Conservation (phyloP, 306 rosid genomes). For the Citrullus colocynthis region DNA sequence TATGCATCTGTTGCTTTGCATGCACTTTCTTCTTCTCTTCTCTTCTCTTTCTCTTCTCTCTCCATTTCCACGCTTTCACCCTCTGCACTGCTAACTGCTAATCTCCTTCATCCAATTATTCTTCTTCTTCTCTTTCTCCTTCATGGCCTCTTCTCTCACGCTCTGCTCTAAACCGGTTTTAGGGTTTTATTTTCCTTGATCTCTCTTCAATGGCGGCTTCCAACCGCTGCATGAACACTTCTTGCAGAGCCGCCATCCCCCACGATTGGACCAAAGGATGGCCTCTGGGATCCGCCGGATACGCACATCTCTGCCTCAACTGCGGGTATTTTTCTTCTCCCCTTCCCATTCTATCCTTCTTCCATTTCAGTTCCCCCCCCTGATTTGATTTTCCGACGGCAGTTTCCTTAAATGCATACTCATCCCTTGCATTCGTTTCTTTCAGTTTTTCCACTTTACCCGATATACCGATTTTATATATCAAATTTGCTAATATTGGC, state of each 20-base stretch:
- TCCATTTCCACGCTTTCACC: background rate
- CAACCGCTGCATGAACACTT: constrained; percentile 48
- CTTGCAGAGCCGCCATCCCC: constrained; percentile 25
- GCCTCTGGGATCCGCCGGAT: constrained; percentile 85
- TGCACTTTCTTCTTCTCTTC: constrained; percentile 45
- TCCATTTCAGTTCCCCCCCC: too few relatives aligned
- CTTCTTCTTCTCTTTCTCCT: background rate
- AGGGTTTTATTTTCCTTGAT: constrained; percentile 29
- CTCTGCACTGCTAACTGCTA: background rate
- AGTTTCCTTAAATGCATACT: background rate
- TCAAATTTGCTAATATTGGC: background rate
- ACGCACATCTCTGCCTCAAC: constrained; percentile 60
- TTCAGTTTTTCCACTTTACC: background rate
- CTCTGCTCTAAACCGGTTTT: constrained; percentile 27
- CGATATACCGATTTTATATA: background rate
- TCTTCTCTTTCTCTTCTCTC: background rate
- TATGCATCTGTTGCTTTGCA: constrained; percentile 68
- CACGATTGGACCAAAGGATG: constrained; percentile 83
- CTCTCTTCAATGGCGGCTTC: constrained; percentile 69
- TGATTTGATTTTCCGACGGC: background rate
- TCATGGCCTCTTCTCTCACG: background rate
- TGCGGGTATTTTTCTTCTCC: constrained; percentile 57
- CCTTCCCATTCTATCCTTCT: too few relatives aligned
- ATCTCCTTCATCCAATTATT: background rate
- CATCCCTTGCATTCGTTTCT: background rate